A percentile compares a stretch with the other conserved stretches of the same genome.
Conservation (phyloP, 257 asterid genomes). For the Scutellaria minor region DNA sequence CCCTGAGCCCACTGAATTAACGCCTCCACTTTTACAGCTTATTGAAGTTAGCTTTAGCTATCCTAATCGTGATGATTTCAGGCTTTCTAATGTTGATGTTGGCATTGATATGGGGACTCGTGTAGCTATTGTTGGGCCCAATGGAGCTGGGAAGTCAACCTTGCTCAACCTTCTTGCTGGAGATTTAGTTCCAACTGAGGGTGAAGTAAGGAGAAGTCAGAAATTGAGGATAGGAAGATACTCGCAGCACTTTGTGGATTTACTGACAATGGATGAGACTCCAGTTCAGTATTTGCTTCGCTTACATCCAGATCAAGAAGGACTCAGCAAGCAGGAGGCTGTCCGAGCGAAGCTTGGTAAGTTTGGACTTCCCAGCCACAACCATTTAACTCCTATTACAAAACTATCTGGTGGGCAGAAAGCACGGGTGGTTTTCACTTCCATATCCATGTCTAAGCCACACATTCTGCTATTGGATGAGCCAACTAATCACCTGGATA, state of each 20-base stretch:
- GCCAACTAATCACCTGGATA: constrained; percentile 79
- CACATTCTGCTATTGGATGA: constrained; percentile 70
- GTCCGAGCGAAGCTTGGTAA: constrained; percentile 76
- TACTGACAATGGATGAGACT: constrained; percentile 66
- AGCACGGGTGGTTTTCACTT: constrained; percentile 70
- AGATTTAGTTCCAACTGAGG: constrained; percentile 59
- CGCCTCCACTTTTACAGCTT: constrained; percentile 70
- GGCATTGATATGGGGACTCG: constrained; percentile 87
- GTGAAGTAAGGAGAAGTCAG: constrained; percentile 71
- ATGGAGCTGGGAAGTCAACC: constrained; percentile 81
- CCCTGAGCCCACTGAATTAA: constrained; percentile 74
- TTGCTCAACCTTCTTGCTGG: constrained; percentile 76
- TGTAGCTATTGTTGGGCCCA: constrained; percentile 76
- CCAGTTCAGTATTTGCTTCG: constrained; percentile 75
- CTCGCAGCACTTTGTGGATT: constrained; percentile 78
- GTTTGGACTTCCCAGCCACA: constrained; percentile 78
- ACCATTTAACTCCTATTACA: constrained; percentile 65
- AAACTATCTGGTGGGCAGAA: constrained; percentile 79
- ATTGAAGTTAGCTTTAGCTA: constrained; percentile 70
- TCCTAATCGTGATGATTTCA: constrained; percentile 64
- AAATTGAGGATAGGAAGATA: constrained; percentile 72
- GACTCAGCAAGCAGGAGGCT: constrained; percentile 70
- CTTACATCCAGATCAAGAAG: constrained; percentile 77
- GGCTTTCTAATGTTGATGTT: constrained; percentile 64
- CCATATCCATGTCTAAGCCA: constrained; percentile 75